Evolutionary conservation across 768 basidiomycete genomes (phyloP), one percentile per base, ranked within the genome.

Genomic region (Hortiboletus campestris): DNA sequence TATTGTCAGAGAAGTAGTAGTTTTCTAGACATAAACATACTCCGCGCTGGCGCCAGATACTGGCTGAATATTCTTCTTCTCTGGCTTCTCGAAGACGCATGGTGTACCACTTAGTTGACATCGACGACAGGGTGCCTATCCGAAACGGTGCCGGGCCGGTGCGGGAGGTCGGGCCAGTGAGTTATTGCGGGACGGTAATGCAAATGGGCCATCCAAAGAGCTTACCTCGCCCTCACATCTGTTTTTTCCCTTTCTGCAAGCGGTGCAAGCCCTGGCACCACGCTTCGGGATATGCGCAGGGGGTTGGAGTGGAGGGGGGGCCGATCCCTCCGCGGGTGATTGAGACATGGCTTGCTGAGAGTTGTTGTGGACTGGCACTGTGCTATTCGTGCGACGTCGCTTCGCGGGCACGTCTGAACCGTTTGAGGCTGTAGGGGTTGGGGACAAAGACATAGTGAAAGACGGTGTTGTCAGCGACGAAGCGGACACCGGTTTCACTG

Each of bases 221-320:
- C 81, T 69, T 67, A 91, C 91, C 82, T 92, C 91, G 74, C 91
- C 91, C 76, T 94, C 92, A 69, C 92, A 94, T 71, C 91, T 80
- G 78, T 94, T 94, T 79, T 94, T 94, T 55, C 91, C 91, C 65
- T 91, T 91, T 70, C 91, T 84, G 74, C 91, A 94, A 60, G 87
- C 84, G 16, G 91, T 92, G 71, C 91, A 94, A 51, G 91, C 91
- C 60, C 90, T 79, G 52, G 90, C 89, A n/a, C 91, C 91, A 64
- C 91, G 81, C 80, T 93, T 94, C 42, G 91, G 89, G 62, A 91
- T 88, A 71, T 92, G 88, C n/a, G 77, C 67, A 31, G 77, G 31
- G 51, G 71, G 53, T 53, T 74, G 78, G 20, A 64, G 50, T 17
- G 53, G 56, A 63, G 62, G 40, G 53, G 51, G 57, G 64, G 67